Conservation (phyloP, 2,329 filamentous ascomycete genomes). For the Cladosporium sp. region DNA sequence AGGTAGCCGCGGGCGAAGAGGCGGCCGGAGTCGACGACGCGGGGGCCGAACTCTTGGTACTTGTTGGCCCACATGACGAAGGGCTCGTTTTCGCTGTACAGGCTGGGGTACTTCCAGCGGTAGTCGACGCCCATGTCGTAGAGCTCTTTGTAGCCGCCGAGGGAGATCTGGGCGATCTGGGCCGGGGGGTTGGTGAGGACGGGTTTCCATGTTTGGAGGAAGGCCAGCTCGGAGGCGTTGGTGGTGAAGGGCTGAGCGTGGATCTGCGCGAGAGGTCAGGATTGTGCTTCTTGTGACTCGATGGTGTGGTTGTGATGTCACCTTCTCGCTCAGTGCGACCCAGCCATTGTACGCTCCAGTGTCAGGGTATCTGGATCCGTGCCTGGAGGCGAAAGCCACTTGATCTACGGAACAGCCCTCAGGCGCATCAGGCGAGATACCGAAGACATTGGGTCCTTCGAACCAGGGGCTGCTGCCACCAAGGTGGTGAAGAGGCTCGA, state of each 20-base stretch:
- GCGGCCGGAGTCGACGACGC: constrained; percentile 56
- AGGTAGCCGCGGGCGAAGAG: constrained; percentile 58
- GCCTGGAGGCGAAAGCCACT: constrained; percentile 53
- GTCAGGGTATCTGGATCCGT: constrained; percentile 60
- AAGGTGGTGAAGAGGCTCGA: constrained; percentile 29
- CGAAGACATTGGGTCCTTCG: constrained; percentile 51
- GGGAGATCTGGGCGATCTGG: constrained; percentile 54
- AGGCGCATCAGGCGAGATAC: constrained; percentile 50
- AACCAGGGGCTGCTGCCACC: constrained; percentile 38
- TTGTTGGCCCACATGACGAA: constrained; percentile 62
- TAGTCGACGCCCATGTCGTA: constrained; percentile 51
- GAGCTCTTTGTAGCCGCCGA: constrained; percentile 58
- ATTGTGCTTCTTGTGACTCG: background rate
- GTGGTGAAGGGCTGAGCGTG: constrained; percentile 49
- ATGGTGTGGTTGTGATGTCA: constrained; percentile 13
- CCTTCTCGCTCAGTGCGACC: constrained; percentile 31
- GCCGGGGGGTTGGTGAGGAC: constrained; percentile 48
- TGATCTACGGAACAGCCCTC: constrained; percentile 54
- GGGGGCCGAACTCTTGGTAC: constrained; percentile 39
- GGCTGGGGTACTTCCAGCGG: constrained; percentile 38
- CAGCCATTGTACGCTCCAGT: constrained; percentile 54
- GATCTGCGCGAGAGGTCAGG: constrained; percentile 36
- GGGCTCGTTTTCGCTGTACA: constrained; percentile 43
- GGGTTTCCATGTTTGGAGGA: constrained; percentile 54
- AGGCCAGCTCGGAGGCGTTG: constrained; percentile 45